Conservation (phyloP, 345 rosid species). For the Cochlearia excelsa region DNA sequence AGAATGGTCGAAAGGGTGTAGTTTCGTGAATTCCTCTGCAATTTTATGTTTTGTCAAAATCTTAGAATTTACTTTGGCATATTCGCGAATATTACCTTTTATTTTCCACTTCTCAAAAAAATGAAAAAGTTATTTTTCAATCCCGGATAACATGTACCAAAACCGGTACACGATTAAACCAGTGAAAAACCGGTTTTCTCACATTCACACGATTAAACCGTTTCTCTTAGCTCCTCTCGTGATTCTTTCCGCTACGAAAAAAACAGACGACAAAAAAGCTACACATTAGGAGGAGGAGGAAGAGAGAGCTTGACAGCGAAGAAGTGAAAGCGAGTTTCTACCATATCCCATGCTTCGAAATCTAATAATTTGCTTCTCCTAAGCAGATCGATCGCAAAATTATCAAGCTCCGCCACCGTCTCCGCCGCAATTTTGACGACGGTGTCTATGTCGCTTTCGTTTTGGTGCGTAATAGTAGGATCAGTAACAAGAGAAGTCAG, state of each 20-base stretch:
- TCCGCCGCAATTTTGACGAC: constrained; percentile 37
- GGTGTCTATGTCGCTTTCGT: constrained; percentile 26
- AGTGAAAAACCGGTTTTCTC: constrained; percentile 27
- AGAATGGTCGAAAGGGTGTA: too few species aligned
- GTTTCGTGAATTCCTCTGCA: too few species aligned
- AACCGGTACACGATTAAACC: too few species aligned
- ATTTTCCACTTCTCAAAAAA: too few species aligned
- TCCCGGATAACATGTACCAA: background rate
- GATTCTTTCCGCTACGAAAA: constrained; percentile 37
- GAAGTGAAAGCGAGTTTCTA: constrained; percentile 19
- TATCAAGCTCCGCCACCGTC: constrained; percentile 25
- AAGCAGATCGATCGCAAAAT: constrained; percentile 30
- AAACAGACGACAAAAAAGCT: constrained; percentile 37
- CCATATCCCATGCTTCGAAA: constrained; percentile 5
- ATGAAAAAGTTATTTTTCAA: too few species aligned
- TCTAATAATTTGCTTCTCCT: constrained; percentile 11
- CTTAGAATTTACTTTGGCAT: too few species aligned
- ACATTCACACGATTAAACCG: too few species aligned
- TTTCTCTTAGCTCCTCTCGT: constrained; percentile 30
- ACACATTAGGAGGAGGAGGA: constrained; percentile 15
- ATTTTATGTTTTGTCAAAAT: too few species aligned
- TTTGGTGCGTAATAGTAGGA: constrained; percentile 15
- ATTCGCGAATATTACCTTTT: too few species aligned
- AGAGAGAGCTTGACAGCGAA: constrained; percentile 28
- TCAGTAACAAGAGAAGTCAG: constrained; percentile 19